Base-by-base conservation (phyloP, 2,329 filamentous ascomycete genomes). In the Xylaria arbuscula region DNA sequence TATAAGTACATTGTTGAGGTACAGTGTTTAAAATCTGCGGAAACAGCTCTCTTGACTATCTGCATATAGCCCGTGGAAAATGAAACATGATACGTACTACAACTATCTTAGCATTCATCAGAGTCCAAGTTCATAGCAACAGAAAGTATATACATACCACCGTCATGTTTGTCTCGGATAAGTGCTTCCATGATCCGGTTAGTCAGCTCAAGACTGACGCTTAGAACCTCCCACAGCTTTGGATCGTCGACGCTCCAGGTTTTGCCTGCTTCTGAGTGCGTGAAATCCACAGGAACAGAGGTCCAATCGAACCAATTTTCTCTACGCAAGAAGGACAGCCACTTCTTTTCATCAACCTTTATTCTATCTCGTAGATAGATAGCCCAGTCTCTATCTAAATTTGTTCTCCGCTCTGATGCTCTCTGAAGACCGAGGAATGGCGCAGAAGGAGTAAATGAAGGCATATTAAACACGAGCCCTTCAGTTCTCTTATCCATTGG, bases 241-340 rank as follows among this genome's bases (percentile, higher is more conserved):
- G 22, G 28, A 15, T 62, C 38, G 34, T 62, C 59, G 15, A 54
- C 24, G 17, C 48, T 62, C 59, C 59, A 62, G 15, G 15, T 42
- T 38, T 10, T 54, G 2, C 51, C 51, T 10, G 51, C 36, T 13
- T 38, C 3, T 7, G 9, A 9, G 2, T 19, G 2, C 1, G 10
- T 13, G 24, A 19, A 13, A 6, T 10, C 6, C 2, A 11, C 42
- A 50, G 17, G 8, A 13, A 48, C 5, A 4, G 38, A 2, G n/a
- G 6, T 48, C 57, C 45, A 60, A n/a, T 60, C 57, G 5, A 60
- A 60, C 57, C 57, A 60, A 22, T 45, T 34, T 22, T 50, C 57
- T 36, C 24, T 60, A 19, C 57, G 57, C n/a, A 60, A 32, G 38
- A 60, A 60, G 10, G 42, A 19, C 7, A 60, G 11, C 57, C 57